A percentile compares a stretch with the other conserved stretches of the same genome.
Evolutionary conservation across 257 asterid genomes (phyloP).

Genomic region (Rehmannia glutinosa): DNA sequence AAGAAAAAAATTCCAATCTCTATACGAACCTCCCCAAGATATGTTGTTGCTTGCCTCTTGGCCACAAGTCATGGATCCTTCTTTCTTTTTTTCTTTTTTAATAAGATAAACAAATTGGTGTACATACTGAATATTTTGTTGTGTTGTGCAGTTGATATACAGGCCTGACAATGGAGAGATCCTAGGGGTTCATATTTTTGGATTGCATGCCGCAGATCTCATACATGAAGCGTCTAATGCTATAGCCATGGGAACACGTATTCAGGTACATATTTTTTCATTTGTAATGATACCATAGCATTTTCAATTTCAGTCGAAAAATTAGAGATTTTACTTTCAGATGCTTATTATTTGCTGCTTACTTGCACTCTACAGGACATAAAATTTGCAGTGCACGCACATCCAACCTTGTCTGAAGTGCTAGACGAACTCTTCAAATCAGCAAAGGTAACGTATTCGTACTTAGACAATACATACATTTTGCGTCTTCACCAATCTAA

Average conservation of each 20-base stretch:
- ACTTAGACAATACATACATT: neutral
- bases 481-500: neutral
- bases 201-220: constrained; percentile 95
- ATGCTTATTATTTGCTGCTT: constrained; percentile 19
- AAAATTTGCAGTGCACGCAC: constrained; percentile 91
- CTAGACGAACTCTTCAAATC: constrained; percentile 87
- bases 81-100: neutral
- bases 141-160: constrained; percentile 66
- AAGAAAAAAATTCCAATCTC: neutral
- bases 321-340: neutral
- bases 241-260: constrained; percentile 78
- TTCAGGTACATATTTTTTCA: constrained; percentile 52
- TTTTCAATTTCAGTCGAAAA: neutral
- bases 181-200: constrained; percentile 92
- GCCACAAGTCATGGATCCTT: neutral
- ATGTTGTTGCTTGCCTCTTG: neutral
- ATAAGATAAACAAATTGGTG: neutral
- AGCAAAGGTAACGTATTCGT: constrained; percentile 52
- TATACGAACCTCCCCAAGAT: neutral
- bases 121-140: constrained; percentile 19
- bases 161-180: constrained; percentile 94
- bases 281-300: neutral
- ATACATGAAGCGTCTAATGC: constrained; percentile 94
- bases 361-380: constrained; percentile 60
- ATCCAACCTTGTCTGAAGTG: constrained; percentile 95